Evolutionary conservation across 1,139 yeast species (phyloP).

Genomic region (Scheffersomyces parashehatae): DNA sequence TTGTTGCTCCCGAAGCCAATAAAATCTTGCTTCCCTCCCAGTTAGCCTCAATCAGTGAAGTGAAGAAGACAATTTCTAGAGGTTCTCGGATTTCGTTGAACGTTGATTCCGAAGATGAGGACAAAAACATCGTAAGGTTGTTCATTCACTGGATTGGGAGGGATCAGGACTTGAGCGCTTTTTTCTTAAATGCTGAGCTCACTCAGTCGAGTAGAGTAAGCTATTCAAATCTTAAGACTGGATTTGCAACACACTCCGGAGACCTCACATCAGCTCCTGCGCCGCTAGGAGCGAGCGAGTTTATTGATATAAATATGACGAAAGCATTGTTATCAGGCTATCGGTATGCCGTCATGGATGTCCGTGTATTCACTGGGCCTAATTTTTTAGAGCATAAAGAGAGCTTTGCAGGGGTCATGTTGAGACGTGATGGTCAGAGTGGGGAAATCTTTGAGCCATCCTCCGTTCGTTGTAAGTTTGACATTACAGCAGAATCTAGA

Average conservation of each 20-base stretch:
- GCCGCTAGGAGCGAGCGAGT: slow-evolving; percentile 13
- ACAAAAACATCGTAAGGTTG: slow-evolving; percentile 7
- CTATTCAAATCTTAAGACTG: slow-evolving; percentile 3
- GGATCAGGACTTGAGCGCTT: slow-evolving; percentile 9
- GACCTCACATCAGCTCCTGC: slow-evolving; percentile 8
- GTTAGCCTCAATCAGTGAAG: slow-evolving; percentile 1
- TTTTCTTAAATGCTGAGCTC: slow-evolving; percentile 7
- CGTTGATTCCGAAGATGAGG: slow-evolving; percentile 2
- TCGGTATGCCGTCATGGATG: slow-evolving; percentile 9
- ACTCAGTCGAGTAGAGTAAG: neutral
- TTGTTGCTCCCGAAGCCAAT: slow-evolving; percentile 4
- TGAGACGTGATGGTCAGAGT: slow-evolving; percentile 3
- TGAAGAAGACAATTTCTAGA: slow-evolving; percentile 7
- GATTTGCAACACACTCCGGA: slow-evolving; percentile 11
- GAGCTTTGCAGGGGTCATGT: slow-evolving; percentile 12
- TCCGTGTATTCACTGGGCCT: slow-evolving; percentile 6
- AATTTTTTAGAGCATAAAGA: slow-evolving; percentile 6
- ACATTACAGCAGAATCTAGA: slow-evolving; percentile 3
- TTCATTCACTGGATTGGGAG: slow-evolving; percentile 13
- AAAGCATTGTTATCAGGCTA: slow-evolving; percentile 5
- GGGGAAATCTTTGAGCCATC: slow-evolving; percentile 12
- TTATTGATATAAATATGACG: slow-evolving; percentile 10
- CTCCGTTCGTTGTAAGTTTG: slow-evolving; percentile 9
- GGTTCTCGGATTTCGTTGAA: slow-evolving; percentile 8
- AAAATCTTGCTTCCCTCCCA: slow-evolving; percentile 6